Base-by-base conservation (phyloP, 2,329 filamentous ascomycete species). In the Sporothrix euskadiensis region DNA sequence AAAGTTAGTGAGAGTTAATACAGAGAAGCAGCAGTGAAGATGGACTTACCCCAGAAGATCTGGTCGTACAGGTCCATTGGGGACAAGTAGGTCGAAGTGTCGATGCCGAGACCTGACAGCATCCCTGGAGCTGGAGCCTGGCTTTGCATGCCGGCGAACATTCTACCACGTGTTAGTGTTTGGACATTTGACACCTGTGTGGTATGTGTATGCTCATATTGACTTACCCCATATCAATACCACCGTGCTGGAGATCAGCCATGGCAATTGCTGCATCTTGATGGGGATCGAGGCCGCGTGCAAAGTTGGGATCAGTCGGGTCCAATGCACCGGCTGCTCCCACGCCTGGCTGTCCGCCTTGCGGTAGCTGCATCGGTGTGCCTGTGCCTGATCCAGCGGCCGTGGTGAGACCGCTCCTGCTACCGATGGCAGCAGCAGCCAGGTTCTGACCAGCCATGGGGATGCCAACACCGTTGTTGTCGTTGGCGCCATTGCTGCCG, bases 61-160 rank as follows among this genome's bases (percentile, higher is more conserved):
- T 88, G 90, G 77, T 91, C 88, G 78, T 90, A 91, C 0, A 91
- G 81, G 74, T 91, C 89, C 88, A 91, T 89, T 0, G 89, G 89
- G 52, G 89, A 89, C 84, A 91, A 88, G 76, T 88, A 87, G 47
- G 88, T 83, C 3, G 85, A 83, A 19, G 87, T 87, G 74, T 90
- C 89, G 12, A 88, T 81, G 49, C 83, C 80, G 69, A 89, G 80
- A 63, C 85, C 85, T 7, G 86, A 80, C 47, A 88, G 78, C 68
- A 78, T 80, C 59, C 81, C 79, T 19, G 78, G 75, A 22, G 76
- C 59, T 19, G 78, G 75, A 22, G 76, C 59, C 14, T 71, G 66
- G 7, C 32, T 77, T 66, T 80, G 82, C 74, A 86, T 80, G 57
- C 82, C 78, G 54, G 81, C 81, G 19, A 80, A 74, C 49, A 76